Percentiles rank a stretch among this genome's conserved stretches.
Conservation (phyloP, 1,139 yeast genomes). For the Kluyveromyces sp. region DNA sequence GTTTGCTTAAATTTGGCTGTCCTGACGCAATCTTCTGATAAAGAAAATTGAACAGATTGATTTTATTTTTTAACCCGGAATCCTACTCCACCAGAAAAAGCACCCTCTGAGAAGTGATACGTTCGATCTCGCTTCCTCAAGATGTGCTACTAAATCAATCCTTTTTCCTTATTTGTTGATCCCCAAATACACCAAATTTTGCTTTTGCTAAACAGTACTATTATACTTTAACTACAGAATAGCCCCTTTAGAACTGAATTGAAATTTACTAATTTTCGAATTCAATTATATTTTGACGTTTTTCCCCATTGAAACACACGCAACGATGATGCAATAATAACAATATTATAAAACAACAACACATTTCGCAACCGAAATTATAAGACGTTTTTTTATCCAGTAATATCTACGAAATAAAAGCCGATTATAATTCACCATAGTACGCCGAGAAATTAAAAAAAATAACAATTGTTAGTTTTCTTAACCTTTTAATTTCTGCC, state of each 20-base stretch:
- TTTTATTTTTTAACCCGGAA: background rate
- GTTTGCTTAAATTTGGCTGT: no score
- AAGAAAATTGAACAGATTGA: no score
- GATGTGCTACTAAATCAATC: background rate
- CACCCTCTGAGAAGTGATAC: background rate
- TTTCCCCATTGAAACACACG: background rate
- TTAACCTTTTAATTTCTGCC: no score
- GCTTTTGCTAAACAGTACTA: background rate
- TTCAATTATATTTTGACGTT: background rate
- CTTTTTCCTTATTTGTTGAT: background rate
- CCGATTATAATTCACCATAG: background rate
- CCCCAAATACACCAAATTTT: background rate
- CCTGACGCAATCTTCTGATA: no score
- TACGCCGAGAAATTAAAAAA: no score
- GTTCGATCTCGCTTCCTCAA: background rate
- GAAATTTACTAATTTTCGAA: background rate
- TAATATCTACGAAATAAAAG: no score
- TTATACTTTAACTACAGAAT: no score
- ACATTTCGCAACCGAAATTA: background rate
- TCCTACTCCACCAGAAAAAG: conserved; percentile 1
- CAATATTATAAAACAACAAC: background rate
- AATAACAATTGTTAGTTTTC: no score
- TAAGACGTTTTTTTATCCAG: no score
- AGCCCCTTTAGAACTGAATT: no score
- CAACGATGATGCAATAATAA: background rate